Evolutionary conservation across 2,329 filamentous ascomycete species (phyloP), one percentile per base, ranked within the genome.

Genomic region (Colletotrichum navitas): DNA sequence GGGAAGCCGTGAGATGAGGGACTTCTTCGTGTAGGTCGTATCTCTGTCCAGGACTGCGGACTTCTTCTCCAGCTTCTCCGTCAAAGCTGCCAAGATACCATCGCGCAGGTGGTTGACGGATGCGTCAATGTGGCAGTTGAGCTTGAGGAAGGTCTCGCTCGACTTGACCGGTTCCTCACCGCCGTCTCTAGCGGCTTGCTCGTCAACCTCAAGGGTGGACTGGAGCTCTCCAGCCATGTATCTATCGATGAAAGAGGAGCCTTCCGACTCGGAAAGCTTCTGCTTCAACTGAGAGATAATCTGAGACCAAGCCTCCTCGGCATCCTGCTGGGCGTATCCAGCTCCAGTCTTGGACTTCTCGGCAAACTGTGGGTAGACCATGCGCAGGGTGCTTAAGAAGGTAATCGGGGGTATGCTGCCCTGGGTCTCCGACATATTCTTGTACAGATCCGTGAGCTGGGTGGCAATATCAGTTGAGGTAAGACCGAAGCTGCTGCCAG

Each of bases 261-360:
- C 87, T 2, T 85, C 79, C 3, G 84, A 81, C 24, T 82, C 82
- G 26, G 84, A 81, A 62, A 98, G 84, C 79, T 93, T 95, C 77
- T 93, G 89, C 73, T 92, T 90, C 47, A 99, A 84, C 78, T 95
- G 93, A 55, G 92, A 90, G 7, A 99, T 84, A 73, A 99, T 97
- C 80, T 98, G 95, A 26, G 95, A 96, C 94, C 95, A 99, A 58
- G 95, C 96, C 82, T 99, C 96, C 81, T 99, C 96, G 1, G 96
- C 96, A 84, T 99, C 96, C 83, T 99, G 96, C 82, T 99, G 96
- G n/a, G 96, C 95, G 79, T 92, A 98, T 8, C 93, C 94, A 69
- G 92, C 87, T 29, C 94, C 93, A 41, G 92, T 91, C 80, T 93
- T 95, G 66, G 94, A 90, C 78, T 90, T 92, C 83, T 99, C 94